These are phyloP conservation scores for Plasmodium gonderi DNA, from an alignment of 169 alveolate genomes.

Conservation along the genomic window DNA sequence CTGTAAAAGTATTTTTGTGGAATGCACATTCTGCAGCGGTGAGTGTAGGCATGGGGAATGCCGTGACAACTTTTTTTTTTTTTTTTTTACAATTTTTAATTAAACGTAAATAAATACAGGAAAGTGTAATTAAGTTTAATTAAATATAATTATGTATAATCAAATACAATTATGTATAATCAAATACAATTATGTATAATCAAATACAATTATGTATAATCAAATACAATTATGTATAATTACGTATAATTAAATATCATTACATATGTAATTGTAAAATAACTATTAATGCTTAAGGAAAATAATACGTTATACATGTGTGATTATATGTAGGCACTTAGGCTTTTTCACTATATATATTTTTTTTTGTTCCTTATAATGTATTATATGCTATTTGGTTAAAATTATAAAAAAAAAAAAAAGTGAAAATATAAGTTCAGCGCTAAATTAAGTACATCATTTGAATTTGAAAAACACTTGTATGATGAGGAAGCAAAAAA, in stretches of 20 bases:
- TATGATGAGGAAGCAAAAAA: background rate
- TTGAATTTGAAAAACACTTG: background rate
- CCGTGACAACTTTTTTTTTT: conserved; percentile 38
- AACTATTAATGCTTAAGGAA: background rate
- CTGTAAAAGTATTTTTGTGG: background rate
- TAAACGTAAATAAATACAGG: background rate
- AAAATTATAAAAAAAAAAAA: background rate
- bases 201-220: background rate
- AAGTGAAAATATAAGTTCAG: background rate
- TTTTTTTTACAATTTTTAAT: background rate
- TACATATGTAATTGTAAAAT: background rate
- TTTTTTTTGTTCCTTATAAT: background rate
- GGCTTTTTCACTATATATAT: background rate
- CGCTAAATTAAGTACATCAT: background rate
- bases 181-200: background rate
- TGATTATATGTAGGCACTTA: background rate
- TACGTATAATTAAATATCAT: background rate
- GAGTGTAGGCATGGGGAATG: conserved; percentile 7
- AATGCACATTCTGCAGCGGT: conserved; percentile 18
- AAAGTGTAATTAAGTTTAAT: background rate
- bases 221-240: background rate
- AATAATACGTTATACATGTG: background rate
- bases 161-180: background rate
- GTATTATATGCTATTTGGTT: background rate
- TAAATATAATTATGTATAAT: background rate